A percentile compares a stretch with the other conserved stretches of the same genome.
These are phyloP conservation scores for Sporothrix brasiliensis DNA, from an alignment of 2,329 filamentous ascomycete species.

Conservation along the genomic window DNA sequence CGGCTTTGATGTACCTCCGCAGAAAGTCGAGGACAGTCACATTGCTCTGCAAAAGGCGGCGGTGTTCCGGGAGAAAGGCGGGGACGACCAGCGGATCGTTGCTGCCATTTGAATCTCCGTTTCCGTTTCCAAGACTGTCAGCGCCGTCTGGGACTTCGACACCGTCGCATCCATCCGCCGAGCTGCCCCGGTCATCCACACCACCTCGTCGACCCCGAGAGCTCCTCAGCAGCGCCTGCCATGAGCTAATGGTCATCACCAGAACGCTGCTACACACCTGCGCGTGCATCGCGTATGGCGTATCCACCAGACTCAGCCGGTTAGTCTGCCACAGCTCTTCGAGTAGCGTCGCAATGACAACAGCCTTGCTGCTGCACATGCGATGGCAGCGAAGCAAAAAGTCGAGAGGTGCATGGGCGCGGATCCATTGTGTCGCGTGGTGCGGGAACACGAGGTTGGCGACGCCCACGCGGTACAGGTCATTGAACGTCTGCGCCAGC, in stretches of 20 bases:
- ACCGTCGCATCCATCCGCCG: not conserved
- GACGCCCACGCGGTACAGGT: slow-evolving; percentile 33
- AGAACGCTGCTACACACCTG: slow-evolving; percentile 34
- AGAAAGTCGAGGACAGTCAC: slow-evolving; percentile 27
- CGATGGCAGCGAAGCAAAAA: slow-evolving; percentile 31
- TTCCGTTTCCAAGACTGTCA: not conserved
- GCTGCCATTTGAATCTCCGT: no score
- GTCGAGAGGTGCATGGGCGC: slow-evolving; percentile 26
- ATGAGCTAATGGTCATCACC: slow-evolving; percentile 32
- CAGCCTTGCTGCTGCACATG: slow-evolving; percentile 31
- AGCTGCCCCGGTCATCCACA: not conserved
- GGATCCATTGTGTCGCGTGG: slow-evolving; percentile 33
- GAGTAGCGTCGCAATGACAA: slow-evolving; percentile 24
- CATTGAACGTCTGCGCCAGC: slow-evolving; percentile 31
- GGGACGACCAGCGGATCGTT: slow-evolving; percentile 10
- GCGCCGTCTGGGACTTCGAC: not conserved
- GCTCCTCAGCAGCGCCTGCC: slow-evolving; percentile 27
- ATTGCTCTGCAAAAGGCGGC: slow-evolving; percentile 28
- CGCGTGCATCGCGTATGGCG: slow-evolving; percentile 32
- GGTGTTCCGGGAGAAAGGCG: slow-evolving; percentile 11
- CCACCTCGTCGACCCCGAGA: not conserved
- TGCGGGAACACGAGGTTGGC: slow-evolving; percentile 33
- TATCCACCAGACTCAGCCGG: slow-evolving; percentile 30
- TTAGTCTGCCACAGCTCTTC: slow-evolving; percentile 26
- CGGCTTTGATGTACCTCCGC: slow-evolving; percentile 31